Conservation (phyloP, 169 alveolate species). For the Plasmodium fragile region DNA sequence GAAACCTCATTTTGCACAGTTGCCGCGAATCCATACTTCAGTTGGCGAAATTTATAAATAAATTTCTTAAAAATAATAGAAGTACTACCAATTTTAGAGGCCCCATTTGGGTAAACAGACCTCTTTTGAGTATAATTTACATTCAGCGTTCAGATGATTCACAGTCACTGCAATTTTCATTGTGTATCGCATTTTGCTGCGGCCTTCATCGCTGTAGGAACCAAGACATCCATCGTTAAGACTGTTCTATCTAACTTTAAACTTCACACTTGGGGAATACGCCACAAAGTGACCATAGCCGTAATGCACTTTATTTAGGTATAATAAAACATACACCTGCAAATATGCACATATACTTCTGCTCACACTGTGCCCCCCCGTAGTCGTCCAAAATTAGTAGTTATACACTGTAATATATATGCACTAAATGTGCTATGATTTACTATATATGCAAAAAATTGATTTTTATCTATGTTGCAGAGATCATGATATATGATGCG, state of each 20-base stretch:
- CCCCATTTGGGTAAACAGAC: neutral
- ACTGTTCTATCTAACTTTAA: neutral
- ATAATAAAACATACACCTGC: neutral
- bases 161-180: constrained; percentile 33
- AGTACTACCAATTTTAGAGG: neutral
- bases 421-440: neutral
- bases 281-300: neutral
- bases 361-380: neutral
- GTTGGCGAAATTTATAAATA: neutral
- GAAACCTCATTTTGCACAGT: neutral
- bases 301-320: neutral
- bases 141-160: constrained; percentile 73
- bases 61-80: constrained; percentile 1
- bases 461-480: neutral
- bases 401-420: neutral
- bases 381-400: neutral
- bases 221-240: constrained; percentile 77
- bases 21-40: neutral
- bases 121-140: constrained; percentile 23
- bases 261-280: neutral
- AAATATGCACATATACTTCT: neutral
- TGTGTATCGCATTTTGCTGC: constrained; percentile 66
- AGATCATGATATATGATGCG: neutral
- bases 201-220: constrained; percentile 78
- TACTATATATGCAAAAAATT: neutral